These are phyloP conservation scores for Rosa lucieae DNA, from an alignment of 306 rosid species.

Conservation along the genomic window DNA sequence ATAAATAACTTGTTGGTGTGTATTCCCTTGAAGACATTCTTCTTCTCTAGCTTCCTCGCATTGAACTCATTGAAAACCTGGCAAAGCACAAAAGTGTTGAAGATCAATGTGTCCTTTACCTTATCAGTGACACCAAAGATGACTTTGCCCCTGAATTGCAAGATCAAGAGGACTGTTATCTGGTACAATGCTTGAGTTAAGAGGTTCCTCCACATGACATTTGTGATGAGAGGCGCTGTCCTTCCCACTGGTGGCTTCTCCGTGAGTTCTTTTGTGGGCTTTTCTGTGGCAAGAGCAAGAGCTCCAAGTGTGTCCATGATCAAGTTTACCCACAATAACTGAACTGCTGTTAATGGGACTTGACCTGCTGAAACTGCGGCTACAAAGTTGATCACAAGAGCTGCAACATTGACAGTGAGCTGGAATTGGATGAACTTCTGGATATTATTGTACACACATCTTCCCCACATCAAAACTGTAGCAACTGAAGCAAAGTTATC, in stretches of 20 bases:
- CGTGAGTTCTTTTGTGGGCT: slow-evolving; percentile 32
- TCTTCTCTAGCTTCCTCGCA: slow-evolving; percentile 42
- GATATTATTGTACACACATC: slow-evolving; percentile 40
- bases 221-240: slow-evolving; percentile 35
- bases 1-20: slow-evolving; percentile 36
- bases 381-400: slow-evolving; percentile 36
- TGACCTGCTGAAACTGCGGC: slow-evolving; percentile 33
- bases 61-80: slow-evolving; percentile 44
- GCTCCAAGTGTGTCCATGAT: slow-evolving; percentile 43
- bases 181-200: slow-evolving; percentile 36
- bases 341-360: slow-evolving; percentile 36
- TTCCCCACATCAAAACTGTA: slow-evolving; percentile 36
- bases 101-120: slow-evolving; percentile 41
- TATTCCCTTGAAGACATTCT: slow-evolving; percentile 39
- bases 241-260: slow-evolving; percentile 35
- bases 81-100: slow-evolving; percentile 39
- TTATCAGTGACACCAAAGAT: slow-evolving; percentile 23
- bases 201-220: slow-evolving; percentile 45
- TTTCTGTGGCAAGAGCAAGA: slow-evolving; percentile 39
- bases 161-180: slow-evolving; percentile 20
- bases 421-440: slow-evolving; percentile 46
- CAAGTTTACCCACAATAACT: slow-evolving; percentile 38
- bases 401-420: slow-evolving; percentile 33
- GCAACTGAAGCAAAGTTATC: slow-evolving; percentile 37
- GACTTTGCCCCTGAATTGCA: slow-evolving; percentile 29